Evolutionary conservation across 805 yeast genomes (phyloP), one percentile per base, ranked within the genome.

Genomic region (Schizosaccharomyces pombe): DNA sequence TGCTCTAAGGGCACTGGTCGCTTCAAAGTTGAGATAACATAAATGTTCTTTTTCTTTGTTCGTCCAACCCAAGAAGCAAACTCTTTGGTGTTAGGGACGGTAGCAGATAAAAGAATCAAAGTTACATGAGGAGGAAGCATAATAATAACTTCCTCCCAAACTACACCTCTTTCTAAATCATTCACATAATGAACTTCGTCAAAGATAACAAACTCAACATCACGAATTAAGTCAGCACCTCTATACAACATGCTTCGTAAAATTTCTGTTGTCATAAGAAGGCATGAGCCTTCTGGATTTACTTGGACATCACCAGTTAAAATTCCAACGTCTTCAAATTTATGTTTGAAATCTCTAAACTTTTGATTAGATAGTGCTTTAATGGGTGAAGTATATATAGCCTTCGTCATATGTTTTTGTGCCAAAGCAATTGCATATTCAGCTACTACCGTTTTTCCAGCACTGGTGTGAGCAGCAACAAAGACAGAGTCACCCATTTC

Each of bases 1-100:
- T 89, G 83, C 62, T 85, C 95, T 56, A 91, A 68, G 0, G 99
- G 99, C 24, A 91, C 93, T 0, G 99, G 99, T 64, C 99, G 79
- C 65, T 91, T 85, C 11, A 94, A 86, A 0, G 99, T 91, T 0
- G 95, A 85, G 22, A 91, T 91, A 52, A 91, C 98, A 62, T 91
- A 89, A 6, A 91, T 89, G 62, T 91, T 94, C 65, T 87, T 89
- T 61, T 85, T 87, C 64, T 91, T 91, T 0, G 98, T 91, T 66
- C 98, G 75, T 3, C 99, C 97, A 19, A 91, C 89, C 99, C 99
- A 91, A 59, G 82, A 84, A 6, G 99, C 99, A 72, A 91, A 91
- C 64, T 91, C 99, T 64, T 76, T 82, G 0, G 98, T 89, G 64
- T 91, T 91, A n/a, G 99, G 98, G 5, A 91, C 97, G 0, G 99